Conservation (phyloP, 768 basidiomycete genomes). For the Mycena amicta region DNA sequence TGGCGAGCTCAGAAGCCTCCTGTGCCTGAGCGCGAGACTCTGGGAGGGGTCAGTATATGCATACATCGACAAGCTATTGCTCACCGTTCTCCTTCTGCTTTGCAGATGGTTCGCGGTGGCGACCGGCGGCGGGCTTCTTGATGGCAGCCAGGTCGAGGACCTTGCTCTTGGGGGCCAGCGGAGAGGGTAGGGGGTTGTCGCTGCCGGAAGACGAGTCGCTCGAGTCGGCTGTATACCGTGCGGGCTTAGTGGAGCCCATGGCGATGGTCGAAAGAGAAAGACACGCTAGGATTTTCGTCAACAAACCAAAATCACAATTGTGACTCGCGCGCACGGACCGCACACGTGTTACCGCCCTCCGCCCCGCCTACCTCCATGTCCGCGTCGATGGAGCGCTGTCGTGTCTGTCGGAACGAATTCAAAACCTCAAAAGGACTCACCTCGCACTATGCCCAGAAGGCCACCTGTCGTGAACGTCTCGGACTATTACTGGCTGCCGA, state of each 20-base stretch:
- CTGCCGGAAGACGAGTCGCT: not conserved
- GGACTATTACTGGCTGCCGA: not conserved
- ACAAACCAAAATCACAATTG: too few species aligned
- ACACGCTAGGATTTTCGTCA: too few species aligned
- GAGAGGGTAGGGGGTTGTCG: not conserved
- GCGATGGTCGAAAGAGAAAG: slow-evolving; percentile 1
- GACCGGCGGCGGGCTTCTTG: too few species aligned
- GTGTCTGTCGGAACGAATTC: slow-evolving; percentile 1
- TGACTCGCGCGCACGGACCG: too few species aligned
- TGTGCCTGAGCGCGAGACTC: too few species aligned
- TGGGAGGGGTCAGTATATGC: too few species aligned
- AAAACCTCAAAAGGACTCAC: not conserved
- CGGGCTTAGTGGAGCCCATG: too few species aligned
- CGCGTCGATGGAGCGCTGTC: not conserved
- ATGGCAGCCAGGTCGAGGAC: not conserved
- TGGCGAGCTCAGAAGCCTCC: not conserved
- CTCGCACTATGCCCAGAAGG: slow-evolving; percentile 3
- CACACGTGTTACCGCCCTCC: not conserved
- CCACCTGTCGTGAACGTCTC: slow-evolving; percentile 4
- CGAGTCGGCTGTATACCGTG: not conserved
- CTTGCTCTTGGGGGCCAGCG: not conserved
- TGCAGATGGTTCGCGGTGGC: not conserved
- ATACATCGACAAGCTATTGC: too few species aligned
- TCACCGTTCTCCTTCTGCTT: not conserved
- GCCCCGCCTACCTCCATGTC: not conserved